Evolutionary conservation across 1,139 yeast species (phyloP).

Genomic region (Geotrichum candidum): DNA sequence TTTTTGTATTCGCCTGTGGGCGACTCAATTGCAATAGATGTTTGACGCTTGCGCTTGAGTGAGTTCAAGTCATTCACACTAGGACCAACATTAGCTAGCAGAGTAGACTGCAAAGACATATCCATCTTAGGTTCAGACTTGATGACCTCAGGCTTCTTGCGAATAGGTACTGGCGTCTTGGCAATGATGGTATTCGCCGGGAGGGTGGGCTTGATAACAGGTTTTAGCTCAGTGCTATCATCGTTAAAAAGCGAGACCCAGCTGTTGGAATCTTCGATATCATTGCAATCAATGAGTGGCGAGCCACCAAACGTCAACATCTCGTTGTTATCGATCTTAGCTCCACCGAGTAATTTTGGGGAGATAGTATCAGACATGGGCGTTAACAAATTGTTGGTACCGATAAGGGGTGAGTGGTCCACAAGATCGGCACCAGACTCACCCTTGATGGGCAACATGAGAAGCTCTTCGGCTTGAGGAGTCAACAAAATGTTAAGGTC

Average conservation of each 20-base stretch:
- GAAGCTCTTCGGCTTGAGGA: conserved; percentile 11
- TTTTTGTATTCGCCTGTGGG: conserved; percentile 27
- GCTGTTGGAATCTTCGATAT: conserved; percentile 28
- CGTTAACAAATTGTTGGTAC: conserved; percentile 14
- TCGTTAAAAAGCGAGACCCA: conserved; percentile 35
- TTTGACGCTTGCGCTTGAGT: conserved; percentile 12
- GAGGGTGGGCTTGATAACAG: neutral
- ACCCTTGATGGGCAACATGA: conserved; percentile 3
- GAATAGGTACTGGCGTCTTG: neutral
- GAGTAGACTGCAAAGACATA: neutral
- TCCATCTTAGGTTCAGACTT: conserved; percentile 1
- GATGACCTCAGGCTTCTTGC: neutral
- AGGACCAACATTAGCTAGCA: neutral
- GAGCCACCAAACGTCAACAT: conserved; percentile 26
- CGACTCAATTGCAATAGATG: neutral
- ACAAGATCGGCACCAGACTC: neutral
- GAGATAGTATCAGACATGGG: conserved; percentile 30
- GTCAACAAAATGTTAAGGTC: conserved; percentile 1
- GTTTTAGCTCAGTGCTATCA: neutral
- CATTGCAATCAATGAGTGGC: conserved; percentile 34
- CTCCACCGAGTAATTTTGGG: conserved; percentile 31
- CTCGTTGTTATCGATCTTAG: conserved; percentile 16
- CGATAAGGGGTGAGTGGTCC: neutral
- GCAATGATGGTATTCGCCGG: neutral
- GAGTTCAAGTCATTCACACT: neutral